phyloP scores from a whole-genome alignment of 2,329 filamentous ascomycete genomes.

The Ceratocystiopsis sp. region DNA sequence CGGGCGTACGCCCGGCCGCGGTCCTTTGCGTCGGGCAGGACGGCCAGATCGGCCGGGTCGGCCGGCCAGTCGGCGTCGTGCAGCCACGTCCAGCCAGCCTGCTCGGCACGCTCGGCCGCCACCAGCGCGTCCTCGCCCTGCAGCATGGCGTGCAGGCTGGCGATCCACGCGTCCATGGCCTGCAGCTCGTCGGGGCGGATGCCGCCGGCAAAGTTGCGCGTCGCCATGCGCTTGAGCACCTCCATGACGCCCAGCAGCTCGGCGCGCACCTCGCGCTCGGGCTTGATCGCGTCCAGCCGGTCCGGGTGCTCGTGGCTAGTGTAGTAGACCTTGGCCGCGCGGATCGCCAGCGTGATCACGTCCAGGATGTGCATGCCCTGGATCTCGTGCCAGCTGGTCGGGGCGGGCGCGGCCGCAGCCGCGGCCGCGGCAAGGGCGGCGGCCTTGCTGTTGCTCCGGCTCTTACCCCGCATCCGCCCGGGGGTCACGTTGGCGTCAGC shows the following conservation, averaged over 20 bases:
- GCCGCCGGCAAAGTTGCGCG: conserved; percentile 69
- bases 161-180: conserved; percentile 66
- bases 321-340: conserved; percentile 91
- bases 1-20: conserved; percentile 45
- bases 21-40: conserved; percentile 20
- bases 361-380: conserved; percentile 88
- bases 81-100: conserved; percentile 67
- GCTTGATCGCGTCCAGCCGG: conserved; percentile 69
- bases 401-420: no score
- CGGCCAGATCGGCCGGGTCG: background rate
- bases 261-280: conserved; percentile 68
- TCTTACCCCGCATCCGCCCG: background rate
- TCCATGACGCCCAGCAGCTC: conserved; percentile 81
- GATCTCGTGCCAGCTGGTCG: conserved; percentile 57
- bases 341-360: conserved; percentile 85
- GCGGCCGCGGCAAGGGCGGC: no score
- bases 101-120: conserved; percentile 50
- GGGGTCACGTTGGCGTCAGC: conserved; percentile 8
- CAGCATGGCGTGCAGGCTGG: conserved; percentile 60
- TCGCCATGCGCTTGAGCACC: conserved; percentile 78
- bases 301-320: conserved; percentile 80
- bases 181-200: conserved; percentile 61
- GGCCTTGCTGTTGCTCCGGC: conserved; percentile 17
- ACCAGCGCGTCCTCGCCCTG: conserved; percentile 63
- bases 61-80: conserved; percentile 50